These are phyloP conservation scores for Physaria fendleri DNA, from an alignment of 345 rosid genomes.

Conservation along the genomic window DNA sequence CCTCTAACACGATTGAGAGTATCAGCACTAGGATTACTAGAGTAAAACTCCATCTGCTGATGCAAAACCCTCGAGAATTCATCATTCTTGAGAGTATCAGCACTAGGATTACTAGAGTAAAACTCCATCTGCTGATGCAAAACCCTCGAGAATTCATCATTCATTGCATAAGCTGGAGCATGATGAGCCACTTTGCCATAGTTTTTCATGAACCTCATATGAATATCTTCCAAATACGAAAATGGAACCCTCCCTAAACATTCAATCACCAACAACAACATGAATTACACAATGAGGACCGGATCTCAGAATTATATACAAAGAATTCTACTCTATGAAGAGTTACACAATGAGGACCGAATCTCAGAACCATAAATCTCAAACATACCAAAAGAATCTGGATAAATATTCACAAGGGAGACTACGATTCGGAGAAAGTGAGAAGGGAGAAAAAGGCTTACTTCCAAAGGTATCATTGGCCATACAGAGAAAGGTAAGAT, in stretches of 20 bases:
- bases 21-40: constrained; percentile 83
- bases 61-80: constrained; percentile 98
- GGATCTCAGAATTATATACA: background rate
- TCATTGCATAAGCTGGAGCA: constrained; percentile 97
- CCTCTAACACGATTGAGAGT: constrained; percentile 88
- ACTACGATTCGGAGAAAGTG: constrained; percentile 2
- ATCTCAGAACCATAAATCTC: constrained; percentile 2
- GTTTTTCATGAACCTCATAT: constrained; percentile 96
- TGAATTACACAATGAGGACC: background rate
- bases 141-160: constrained; percentile 97
- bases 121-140: constrained; percentile 99
- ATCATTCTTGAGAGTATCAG: constrained; percentile 93
- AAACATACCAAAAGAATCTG: constrained; percentile 4
- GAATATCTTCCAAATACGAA: constrained; percentile 94
- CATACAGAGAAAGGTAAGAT: constrained; percentile 90
- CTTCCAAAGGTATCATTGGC: constrained; percentile 95
- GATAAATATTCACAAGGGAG: background rate
- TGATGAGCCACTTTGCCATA: constrained; percentile 71
- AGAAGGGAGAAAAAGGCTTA: constrained; percentile 28
- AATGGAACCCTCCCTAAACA: constrained; percentile 84
- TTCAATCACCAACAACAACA: constrained; percentile 10
- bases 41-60: constrained; percentile 98
- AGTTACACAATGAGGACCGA: too few relatives aligned
- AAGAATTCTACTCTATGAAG: background rate
- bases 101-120: constrained; percentile 87